These are phyloP conservation scores for Porpolomopsis calyptriformis DNA, from an alignment of 768 basidiomycete genomes.

Conservation along the genomic window DNA sequence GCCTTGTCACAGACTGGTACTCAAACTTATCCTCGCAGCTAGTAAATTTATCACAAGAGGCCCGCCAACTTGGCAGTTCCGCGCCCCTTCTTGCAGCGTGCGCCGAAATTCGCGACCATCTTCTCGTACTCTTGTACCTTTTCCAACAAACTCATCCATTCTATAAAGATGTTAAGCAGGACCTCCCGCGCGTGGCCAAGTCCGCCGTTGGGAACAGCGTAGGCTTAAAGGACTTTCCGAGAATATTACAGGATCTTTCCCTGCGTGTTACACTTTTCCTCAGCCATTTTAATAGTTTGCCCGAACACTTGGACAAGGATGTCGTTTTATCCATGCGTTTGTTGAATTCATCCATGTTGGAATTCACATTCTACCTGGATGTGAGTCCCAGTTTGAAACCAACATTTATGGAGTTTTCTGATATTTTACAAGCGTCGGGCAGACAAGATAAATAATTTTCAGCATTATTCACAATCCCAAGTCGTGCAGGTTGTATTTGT, in stretches of 20 bases:
- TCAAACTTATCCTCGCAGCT: too few species aligned
- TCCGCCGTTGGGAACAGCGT: conserved; percentile 47
- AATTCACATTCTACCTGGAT: conserved; percentile 62
- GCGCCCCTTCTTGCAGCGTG: conserved; percentile 69
- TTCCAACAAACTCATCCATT: conserved; percentile 70
- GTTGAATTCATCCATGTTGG: conserved; percentile 47
- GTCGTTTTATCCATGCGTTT: conserved; percentile 16
- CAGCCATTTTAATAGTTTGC: conserved; percentile 66
- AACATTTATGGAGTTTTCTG: not conserved
- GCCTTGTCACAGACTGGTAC: too few species aligned
- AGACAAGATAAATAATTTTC: conserved; percentile 56
- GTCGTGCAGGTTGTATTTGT: not conserved
- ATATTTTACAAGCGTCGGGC: conserved; percentile 75
- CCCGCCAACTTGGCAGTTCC: conserved; percentile 66
- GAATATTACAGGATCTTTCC: conserved; percentile 51
- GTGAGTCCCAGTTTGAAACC: conserved; percentile 22
- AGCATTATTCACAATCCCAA: conserved; percentile 28
- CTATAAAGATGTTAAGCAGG: conserved; percentile 60
- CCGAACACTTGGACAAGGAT: conserved; percentile 66
- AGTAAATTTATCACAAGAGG: conserved; percentile 66
- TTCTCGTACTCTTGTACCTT: conserved; percentile 57
- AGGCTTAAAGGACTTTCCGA: conserved; percentile 56
- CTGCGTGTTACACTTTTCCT: conserved; percentile 60
- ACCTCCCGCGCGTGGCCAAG: conserved; percentile 40
- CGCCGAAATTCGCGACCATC: conserved; percentile 57